A percentile compares a stretch with the other conserved stretches of the same genome.
Conservation (phyloP, 2,329 filamentous ascomycete genomes). For the Phialophora chinensis region DNA sequence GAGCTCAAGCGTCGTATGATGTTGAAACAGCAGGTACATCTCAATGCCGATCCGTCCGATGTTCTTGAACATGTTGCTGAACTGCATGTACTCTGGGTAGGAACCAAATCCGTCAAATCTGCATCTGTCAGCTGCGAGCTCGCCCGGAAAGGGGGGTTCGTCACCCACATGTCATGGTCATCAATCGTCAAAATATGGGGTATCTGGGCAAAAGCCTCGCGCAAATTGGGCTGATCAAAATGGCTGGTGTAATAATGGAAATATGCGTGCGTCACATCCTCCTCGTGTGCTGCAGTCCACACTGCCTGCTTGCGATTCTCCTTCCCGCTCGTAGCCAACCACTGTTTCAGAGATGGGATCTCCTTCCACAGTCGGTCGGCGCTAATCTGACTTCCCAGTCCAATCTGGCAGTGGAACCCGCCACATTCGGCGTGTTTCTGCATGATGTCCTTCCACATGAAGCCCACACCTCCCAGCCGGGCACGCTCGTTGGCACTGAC, state of each 20-base stretch:
- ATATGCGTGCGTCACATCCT: constrained; percentile 94
- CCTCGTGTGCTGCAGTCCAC: constrained; percentile 94
- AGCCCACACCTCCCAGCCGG: constrained; percentile 83
- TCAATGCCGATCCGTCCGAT: constrained; percentile 94
- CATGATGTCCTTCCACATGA: constrained; percentile 99
- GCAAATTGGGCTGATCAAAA: constrained; percentile 92
- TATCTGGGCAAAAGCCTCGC: constrained; percentile 97
- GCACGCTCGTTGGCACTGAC: constrained; percentile 85
- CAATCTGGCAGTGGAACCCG: constrained; percentile 92
- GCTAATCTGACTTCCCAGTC: constrained; percentile 92
- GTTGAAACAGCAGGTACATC: constrained; percentile 98
- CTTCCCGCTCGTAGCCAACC: constrained; percentile 90
- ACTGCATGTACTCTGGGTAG: constrained; percentile 98
- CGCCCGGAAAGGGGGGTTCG: not conserved
- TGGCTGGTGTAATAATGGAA: constrained; percentile 99
- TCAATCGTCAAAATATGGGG: constrained; percentile 92
- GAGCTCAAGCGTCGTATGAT: constrained; percentile 94
- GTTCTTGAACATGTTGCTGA: constrained; percentile 96
- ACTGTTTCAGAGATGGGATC: constrained; percentile 89
- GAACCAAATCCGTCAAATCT: constrained; percentile 97
- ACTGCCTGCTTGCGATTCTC: constrained; percentile 87
- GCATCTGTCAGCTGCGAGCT: constrained; percentile 28
- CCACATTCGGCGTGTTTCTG: constrained; percentile 97
- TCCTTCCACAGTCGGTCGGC: constrained; percentile 96
- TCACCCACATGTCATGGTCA: constrained; percentile 95